phyloP scores from a whole-genome alignment of 768 basidiomycete species.

The Cubamyces lactineus region DNA sequence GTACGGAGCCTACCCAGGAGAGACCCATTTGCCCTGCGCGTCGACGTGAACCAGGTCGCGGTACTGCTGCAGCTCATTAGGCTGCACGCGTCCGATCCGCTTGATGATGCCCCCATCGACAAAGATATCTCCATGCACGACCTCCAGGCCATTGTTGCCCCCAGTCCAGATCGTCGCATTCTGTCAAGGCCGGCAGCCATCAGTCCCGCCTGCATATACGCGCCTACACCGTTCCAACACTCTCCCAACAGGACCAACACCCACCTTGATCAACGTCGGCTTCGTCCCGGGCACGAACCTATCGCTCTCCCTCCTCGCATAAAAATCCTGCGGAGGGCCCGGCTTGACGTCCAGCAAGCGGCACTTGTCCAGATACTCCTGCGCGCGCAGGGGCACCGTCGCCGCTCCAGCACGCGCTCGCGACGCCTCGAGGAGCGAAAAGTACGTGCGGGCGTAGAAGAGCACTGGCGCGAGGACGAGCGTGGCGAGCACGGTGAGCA shows the following conservation, averaged over 20 bases:
- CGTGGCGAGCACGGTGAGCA: too few species aligned
- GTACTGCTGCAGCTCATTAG: conserved; percentile 26
- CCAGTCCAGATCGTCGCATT: conserved; percentile 90
- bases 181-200: conserved; percentile 10
- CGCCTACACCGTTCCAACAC: background rate
- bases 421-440: background rate
- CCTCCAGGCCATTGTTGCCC: conserved; percentile 62
- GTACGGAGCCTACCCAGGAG: conserved; percentile 55
- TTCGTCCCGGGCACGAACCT: conserved; percentile 66
- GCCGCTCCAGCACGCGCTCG: background rate
- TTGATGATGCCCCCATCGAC: conserved; percentile 72
- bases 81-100: conserved; percentile 53
- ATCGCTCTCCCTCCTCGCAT: conserved; percentile 58
- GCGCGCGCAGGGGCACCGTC: conserved; percentile 18
- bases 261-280: conserved; percentile 46
- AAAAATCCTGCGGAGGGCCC: conserved; percentile 51
- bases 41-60: conserved; percentile 56
- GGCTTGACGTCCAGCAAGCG: conserved; percentile 43
- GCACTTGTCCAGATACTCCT: conserved; percentile 47
- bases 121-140: conserved; percentile 67
- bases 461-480: background rate
- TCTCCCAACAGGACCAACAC: too few species aligned
- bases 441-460: background rate
- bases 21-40: conserved; percentile 73
- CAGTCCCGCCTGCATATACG: background rate